Conservation (phyloP, 495 filamentous ascomycete species). For the Annulohypoxylon nitens region DNA sequence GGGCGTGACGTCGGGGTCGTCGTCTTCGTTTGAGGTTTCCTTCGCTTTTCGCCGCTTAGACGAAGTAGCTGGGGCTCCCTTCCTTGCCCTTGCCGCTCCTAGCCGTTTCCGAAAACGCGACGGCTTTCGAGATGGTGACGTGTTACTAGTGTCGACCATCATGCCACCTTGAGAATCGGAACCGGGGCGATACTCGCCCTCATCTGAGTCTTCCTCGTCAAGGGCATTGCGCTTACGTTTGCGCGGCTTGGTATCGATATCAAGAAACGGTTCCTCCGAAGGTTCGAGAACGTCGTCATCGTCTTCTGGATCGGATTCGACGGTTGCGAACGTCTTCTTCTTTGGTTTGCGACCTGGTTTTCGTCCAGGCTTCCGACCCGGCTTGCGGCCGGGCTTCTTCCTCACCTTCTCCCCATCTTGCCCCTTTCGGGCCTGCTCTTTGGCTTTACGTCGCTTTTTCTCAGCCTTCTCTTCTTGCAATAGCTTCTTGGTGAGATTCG, state of each 20-base stretch:
- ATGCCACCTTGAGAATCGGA: conserved; percentile 45
- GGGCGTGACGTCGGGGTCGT: conserved; percentile 28
- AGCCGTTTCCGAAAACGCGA: conserved; percentile 42
- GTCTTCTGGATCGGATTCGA: conserved; percentile 47
- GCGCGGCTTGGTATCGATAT: conserved; percentile 35
- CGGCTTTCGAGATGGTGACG: conserved; percentile 18
- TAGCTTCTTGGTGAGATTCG: conserved; percentile 63
- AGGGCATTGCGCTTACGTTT: conserved; percentile 43
- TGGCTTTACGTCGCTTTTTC: conserved; percentile 51
- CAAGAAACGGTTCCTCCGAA: conserved; percentile 41
- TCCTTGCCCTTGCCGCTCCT: conserved; percentile 38
- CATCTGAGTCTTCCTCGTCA: conserved; percentile 37
- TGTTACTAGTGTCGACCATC: conserved; percentile 30
- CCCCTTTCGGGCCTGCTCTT: conserved; percentile 45
- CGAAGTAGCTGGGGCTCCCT: conserved; percentile 26
- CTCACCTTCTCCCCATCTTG: conserved; percentile 43
- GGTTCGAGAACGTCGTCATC: conserved; percentile 42
- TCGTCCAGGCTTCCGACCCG: conserved; percentile 49
- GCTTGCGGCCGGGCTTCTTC: conserved; percentile 53
- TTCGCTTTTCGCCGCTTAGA: conserved; percentile 16
- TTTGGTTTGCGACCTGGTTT: conserved; percentile 51
- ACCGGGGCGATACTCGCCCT: conserved; percentile 44
- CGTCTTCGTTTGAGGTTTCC: conserved; percentile 18
- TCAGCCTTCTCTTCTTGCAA: conserved; percentile 60
- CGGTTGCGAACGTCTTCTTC: conserved; percentile 44